Conservation (phyloP, 2,329 filamentous ascomycete species). For the Amylocarpus encephaloides region DNA sequence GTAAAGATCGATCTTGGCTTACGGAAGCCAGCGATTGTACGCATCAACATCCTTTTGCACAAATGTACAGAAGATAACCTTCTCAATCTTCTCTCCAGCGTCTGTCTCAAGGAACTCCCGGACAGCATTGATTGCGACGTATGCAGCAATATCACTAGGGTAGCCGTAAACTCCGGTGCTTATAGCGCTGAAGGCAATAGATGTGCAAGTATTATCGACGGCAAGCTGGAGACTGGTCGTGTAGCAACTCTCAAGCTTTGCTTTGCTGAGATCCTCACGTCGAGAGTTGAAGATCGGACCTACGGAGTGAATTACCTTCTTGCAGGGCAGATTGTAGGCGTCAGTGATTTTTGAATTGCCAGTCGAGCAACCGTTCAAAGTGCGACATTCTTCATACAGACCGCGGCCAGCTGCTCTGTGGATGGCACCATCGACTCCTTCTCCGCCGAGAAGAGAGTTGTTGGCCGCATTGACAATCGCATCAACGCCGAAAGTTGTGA, state of each 20-base stretch:
- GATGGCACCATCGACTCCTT: constrained; percentile 87
- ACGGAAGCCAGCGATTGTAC: constrained; percentile 70
- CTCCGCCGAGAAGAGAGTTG: constrained; percentile 67
- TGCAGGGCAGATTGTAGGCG: constrained; percentile 69
- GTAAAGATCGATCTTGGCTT: constrained; percentile 35
- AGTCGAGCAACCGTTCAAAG: constrained; percentile 65
- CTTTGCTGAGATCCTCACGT: constrained; percentile 37
- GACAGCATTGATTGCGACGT: constrained; percentile 58
- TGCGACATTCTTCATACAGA: constrained; percentile 65
- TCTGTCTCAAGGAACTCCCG: constrained; percentile 47
- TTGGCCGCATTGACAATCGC: constrained; percentile 95
- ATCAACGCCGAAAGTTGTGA: constrained; percentile 71
- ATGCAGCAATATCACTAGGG: constrained; percentile 65
- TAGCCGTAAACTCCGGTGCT: constrained; percentile 91
- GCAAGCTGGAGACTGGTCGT: constrained; percentile 65
- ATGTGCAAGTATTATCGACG: constrained; percentile 56
- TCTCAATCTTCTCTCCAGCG: constrained; percentile 50
- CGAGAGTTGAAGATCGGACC: constrained; percentile 65
- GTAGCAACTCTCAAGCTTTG: constrained; percentile 60
- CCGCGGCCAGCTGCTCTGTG: constrained; percentile 70
- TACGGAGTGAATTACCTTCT: constrained; percentile 82
- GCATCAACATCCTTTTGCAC: constrained; percentile 67
- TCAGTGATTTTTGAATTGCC: constrained; percentile 78
- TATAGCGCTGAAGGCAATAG: constrained; percentile 75
- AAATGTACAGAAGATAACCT: constrained; percentile 82